Percentiles rank a stretch among this genome's conserved stretches.
Conservation (phyloP, 805 yeast genomes). For the Blastobotrys americana region DNA sequence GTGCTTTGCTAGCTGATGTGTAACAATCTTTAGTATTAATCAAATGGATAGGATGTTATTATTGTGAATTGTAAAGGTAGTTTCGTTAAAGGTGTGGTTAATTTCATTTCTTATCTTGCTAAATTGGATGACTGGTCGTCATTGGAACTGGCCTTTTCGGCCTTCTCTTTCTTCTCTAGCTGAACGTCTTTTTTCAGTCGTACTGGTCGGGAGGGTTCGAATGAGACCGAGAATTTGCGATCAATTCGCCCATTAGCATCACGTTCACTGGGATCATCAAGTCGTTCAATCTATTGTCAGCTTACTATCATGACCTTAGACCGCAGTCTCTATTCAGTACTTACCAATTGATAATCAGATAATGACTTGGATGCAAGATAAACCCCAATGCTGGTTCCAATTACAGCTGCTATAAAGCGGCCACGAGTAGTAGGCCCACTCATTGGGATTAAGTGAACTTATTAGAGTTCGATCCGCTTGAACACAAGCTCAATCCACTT, state of each 20-base stretch:
- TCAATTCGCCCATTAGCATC: conserved; percentile 14
- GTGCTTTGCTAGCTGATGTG: too few species aligned
- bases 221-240: conserved; percentile 25
- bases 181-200: conserved; percentile 27
- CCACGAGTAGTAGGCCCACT: conserved; percentile 24
- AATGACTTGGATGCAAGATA: conserved; percentile 22
- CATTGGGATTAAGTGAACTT: too few species aligned
- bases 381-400: conserved; percentile 24
- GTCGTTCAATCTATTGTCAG: conserved; percentile 16
- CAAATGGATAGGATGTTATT: background rate
- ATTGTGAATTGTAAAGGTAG: too few species aligned
- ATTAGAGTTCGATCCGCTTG: too few species aligned
- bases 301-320: background rate
- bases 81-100: too few species aligned
- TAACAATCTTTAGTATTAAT: background rate
- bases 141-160: too few species aligned
- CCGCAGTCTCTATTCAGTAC: background rate
- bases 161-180: too few species aligned
- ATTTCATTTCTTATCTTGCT: too few species aligned
- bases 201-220: conserved; percentile 24
- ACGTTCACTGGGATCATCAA: conserved; percentile 25
- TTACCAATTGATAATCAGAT: conserved; percentile 27
- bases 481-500: too few species aligned
- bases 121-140: too few species aligned
- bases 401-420: conserved; percentile 23